Evolutionary conservation across 108 stramenopile species (phyloP), one percentile per base, ranked within the genome.

Genomic region (Cyclostephanos invisitatus): DNA sequence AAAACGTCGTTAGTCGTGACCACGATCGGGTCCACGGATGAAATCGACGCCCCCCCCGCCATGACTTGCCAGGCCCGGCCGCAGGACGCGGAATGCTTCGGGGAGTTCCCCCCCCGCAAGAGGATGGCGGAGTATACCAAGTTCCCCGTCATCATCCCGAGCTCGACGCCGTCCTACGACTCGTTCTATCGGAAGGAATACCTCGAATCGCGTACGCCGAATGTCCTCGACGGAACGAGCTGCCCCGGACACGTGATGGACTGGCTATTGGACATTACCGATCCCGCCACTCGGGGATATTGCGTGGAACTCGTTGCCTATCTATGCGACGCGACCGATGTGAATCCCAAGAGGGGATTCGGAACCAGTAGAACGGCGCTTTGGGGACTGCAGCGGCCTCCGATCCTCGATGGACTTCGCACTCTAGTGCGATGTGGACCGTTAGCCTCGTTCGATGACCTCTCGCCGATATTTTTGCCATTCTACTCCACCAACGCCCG

Each of bases 31-130:
- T 81, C 81, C 21, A 82, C 84, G 0, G 84, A 88, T 15, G 68
- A 82, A 36, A 40, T 10, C 8, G 61, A 72, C 61, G 62, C 72
- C 32, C 86, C 84, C 27, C 90, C 89, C 0, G 94, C 94, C 0
- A 76, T 92, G 79, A 91, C 91, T 9, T 91, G 90, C 61, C 94
- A 95, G 59, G 94, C 94, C 36, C 82, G 94, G 14, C 91, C 94
- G 0, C 94, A 95, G 78, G 91, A 95, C 66, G 89, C 82, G 5
- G 94, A 95, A 62, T 78, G 91, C 63, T 95, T 95, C 74, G 94
- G 94, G 3, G 94, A 95, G 59, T 89, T 95, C 62, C 94, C 94
- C 10, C 90, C 90, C 7, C 87, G 94, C 18, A 74, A 82, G 38
- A 51, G 67, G 9, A 70, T 95, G 82, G 64, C 61, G 14, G 61